Conservation (phyloP, 1,139 yeast species). For the Candida sp. region DNA sequence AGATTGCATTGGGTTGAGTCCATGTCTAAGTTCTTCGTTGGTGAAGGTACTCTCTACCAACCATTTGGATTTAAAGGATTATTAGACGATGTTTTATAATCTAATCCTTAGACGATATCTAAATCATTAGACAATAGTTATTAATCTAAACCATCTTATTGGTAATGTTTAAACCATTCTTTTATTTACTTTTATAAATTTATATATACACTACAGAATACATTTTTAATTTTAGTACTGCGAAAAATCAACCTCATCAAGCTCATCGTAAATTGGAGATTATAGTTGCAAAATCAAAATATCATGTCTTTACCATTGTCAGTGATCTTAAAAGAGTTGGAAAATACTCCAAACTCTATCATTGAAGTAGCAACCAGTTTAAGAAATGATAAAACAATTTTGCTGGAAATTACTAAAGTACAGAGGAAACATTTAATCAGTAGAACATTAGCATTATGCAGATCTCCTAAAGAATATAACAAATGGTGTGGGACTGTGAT, state of each 20-base stretch:
- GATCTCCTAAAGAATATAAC: constrained; percentile 44
- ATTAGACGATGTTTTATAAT: constrained; percentile 25
- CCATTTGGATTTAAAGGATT: constrained; percentile 59
- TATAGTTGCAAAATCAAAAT: background rate
- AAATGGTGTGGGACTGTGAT: constrained; percentile 67
- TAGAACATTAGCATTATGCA: constrained; percentile 51
- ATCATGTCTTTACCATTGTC: constrained; percentile 31
- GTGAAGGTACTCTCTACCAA: constrained; percentile 70
- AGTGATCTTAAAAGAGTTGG: constrained; percentile 31
- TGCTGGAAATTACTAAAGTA: constrained; percentile 42
- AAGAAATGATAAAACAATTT: constrained; percentile 24
- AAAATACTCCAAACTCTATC: constrained; percentile 30
- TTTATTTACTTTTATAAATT: too few relatives aligned
- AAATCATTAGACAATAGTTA: too few relatives aligned
- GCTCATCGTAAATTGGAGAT: constrained; percentile 2
- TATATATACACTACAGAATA: background rate
- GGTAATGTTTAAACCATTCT: too few relatives aligned
- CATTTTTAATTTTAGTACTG: background rate
- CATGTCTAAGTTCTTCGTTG: constrained; percentile 82
- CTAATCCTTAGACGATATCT: background rate
- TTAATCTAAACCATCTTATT: too few relatives aligned
- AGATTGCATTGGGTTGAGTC: constrained; percentile 89
- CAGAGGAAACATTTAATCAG: constrained; percentile 57
- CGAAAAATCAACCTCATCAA: background rate
- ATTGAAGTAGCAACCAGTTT: constrained; percentile 31